Percentiles rank a stretch among this genome's conserved stretches.
These are phyloP conservation scores for Geotrichum phurueaensis DNA, from an alignment of 1,139 yeast genomes.

Conservation along the genomic window DNA sequence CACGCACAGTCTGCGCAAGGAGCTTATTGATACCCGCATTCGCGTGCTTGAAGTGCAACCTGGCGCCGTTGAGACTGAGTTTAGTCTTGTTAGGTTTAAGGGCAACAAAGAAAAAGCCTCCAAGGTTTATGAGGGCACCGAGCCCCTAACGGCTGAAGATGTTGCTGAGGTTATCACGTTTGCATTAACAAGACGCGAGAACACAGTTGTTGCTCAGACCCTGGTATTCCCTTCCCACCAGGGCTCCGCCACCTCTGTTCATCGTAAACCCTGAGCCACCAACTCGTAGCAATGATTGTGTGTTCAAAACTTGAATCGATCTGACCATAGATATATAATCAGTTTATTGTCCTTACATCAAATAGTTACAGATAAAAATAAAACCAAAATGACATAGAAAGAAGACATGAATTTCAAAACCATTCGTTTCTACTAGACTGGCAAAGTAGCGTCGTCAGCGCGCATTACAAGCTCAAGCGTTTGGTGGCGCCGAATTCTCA, in stretches of 20 bases:
- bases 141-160: conserved; percentile 69
- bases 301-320: no score
- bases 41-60: conserved; percentile 82
- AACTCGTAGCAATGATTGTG: no score
- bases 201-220: conserved; percentile 74
- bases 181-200: conserved; percentile 57
- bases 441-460: no score
- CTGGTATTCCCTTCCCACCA: conserved; percentile 73
- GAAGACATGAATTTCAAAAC: no score
- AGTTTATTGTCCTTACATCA: no score
- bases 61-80: conserved; percentile 84
- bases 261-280: conserved; percentile 29
- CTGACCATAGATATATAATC: no score
- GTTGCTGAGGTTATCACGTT: conserved; percentile 77
- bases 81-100: conserved; percentile 65
- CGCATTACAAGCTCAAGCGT: no score
- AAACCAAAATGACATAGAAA: no score
- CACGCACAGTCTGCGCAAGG: conserved; percentile 70
- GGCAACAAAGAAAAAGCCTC: conserved; percentile 67
- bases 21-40: conserved; percentile 62
- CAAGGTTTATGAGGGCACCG: conserved; percentile 63
- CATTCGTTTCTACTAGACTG: no score
- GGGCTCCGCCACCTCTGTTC: conserved; percentile 64
- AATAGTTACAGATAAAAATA: no score
- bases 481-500: no score